Evolutionary conservation across 1,284 basidiomycete species (phyloP).

Genomic region (Ganoderma boninense): DNA sequence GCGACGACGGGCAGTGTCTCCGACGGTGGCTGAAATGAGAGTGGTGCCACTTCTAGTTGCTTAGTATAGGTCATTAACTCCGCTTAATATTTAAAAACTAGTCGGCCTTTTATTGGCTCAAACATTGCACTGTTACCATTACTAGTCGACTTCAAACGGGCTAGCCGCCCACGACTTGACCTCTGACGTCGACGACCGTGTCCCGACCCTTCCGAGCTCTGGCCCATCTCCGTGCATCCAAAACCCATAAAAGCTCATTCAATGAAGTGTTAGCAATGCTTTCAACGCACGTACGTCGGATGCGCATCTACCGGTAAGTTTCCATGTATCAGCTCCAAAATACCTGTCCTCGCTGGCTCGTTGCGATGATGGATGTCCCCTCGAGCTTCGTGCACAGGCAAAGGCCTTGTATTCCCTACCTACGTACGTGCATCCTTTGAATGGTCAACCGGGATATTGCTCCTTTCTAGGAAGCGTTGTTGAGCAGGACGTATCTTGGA

Average conservation of each 20-base stretch:
- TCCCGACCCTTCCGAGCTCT: background rate
- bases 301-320: no score
- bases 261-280: no score
- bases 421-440: no score
- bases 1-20: background rate
- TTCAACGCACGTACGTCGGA: no score
- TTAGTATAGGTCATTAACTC: background rate
- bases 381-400: background rate
- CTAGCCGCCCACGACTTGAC: constrained; percentile 1
- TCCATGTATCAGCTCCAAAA: no score
- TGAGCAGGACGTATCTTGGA: background rate
- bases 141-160: background rate
- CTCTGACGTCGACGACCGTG: background rate
- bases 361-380: background rate
- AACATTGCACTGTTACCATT: background rate
- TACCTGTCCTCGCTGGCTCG: background rate
- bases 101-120: background rate
- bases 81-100: background rate
- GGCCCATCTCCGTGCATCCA: background rate
- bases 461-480: background rate
- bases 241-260: background rate
- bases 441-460: background rate
- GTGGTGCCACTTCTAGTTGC: constrained; percentile 8
- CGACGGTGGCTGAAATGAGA: background rate
- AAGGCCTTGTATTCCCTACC: background rate